Base-by-base conservation (phyloP, 2,329 filamentous ascomycete genomes). In the Phaeophleospora eucalypticola region DNA sequence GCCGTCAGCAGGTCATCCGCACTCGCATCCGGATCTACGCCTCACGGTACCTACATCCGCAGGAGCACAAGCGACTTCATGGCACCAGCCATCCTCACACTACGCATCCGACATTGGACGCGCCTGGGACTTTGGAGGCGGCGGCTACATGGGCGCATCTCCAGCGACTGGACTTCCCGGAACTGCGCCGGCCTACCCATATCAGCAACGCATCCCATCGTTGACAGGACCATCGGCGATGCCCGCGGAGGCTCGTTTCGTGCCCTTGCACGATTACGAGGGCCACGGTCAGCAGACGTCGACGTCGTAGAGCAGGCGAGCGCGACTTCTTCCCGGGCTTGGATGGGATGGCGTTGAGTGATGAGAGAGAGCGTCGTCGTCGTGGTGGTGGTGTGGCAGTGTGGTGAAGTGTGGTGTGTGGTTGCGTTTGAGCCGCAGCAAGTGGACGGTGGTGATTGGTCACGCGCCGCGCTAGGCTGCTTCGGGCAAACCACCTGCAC, bases 201-300 rank as follows among this genome's bases (percentile, higher is more conserved):
- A 60, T 41, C 55, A 56, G 43, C 58, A 59, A 27, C 55, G 58
- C 33, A 46, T 62, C 35, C 56, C 59, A 18, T 58, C 60, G n/a
- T 53, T 61, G 39, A 59, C 61, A 9, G 51, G 54, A 20, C 56
- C 59, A 33, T 41, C 58, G 18, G 38, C 48, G 19, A 59, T 63
- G 53, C 51, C 59, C 21, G 49, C 52, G 16, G 58, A 64, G 43
- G 52, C 53, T 42, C 59, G 58, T 36, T 65, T 65, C 51, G 60
- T 63, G 50, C 60, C 62, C 51, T 54, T 65, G 54, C 61, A 65
- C 50, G 59, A 62, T 48, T 64, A 65, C 57, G 61, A 62, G 36
- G 48, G 56, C 33, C 56, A 56, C 39, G 50, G 58, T 63, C 61
- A 64, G 52, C 62, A 55, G 60, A 62, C 59, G 32, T 54, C 61